Conservation (phyloP, 768 basidiomycete genomes). For the Serendipita vermifera region DNA sequence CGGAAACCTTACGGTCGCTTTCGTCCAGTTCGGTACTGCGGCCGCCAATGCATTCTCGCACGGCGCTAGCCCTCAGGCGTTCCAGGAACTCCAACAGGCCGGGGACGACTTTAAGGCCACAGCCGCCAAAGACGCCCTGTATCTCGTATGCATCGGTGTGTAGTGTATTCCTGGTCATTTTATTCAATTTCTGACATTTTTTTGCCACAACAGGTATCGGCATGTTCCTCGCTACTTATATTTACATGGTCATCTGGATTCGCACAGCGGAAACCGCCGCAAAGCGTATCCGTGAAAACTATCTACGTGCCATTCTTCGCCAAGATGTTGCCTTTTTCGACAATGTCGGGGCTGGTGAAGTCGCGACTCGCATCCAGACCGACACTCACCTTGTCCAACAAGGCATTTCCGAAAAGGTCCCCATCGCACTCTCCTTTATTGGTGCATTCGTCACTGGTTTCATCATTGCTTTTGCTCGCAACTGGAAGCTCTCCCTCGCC, state of each 20-base stretch:
- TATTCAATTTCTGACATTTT: neutral
- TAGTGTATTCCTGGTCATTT: slow-evolving; percentile 14
- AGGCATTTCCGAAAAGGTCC: slow-evolving; percentile 82
- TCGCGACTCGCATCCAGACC: slow-evolving; percentile 83
- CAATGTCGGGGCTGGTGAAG: slow-evolving; percentile 81
- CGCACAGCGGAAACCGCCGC: slow-evolving; percentile 57
- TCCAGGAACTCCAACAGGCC: slow-evolving; percentile 23
- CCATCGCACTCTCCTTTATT: slow-evolving; percentile 49
- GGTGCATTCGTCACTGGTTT: slow-evolving; percentile 71
- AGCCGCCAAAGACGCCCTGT: slow-evolving; percentile 47
- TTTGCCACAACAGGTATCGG: slow-evolving; percentile 50
- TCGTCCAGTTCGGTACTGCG: slow-evolving; percentile 42
- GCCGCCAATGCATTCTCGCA: slow-evolving; percentile 20
- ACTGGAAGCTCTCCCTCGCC: slow-evolving; percentile 76
- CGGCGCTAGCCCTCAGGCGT: slow-evolving; percentile 22
- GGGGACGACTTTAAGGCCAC: slow-evolving; percentile 38
- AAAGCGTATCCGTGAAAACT: slow-evolving; percentile 71
- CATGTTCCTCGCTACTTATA: slow-evolving; percentile 53
- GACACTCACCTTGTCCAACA: slow-evolving; percentile 84
- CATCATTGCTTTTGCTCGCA: slow-evolving; percentile 44
- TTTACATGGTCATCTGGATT: slow-evolving; percentile 27
- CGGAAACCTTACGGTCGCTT: slow-evolving; percentile 26
- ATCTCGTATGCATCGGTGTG: slow-evolving; percentile 57
- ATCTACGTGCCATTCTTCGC: slow-evolving; percentile 65
- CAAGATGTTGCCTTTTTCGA: slow-evolving; percentile 89